Conservation (phyloP, 805 yeast species). For the Allodekkera sacchari region DNA sequence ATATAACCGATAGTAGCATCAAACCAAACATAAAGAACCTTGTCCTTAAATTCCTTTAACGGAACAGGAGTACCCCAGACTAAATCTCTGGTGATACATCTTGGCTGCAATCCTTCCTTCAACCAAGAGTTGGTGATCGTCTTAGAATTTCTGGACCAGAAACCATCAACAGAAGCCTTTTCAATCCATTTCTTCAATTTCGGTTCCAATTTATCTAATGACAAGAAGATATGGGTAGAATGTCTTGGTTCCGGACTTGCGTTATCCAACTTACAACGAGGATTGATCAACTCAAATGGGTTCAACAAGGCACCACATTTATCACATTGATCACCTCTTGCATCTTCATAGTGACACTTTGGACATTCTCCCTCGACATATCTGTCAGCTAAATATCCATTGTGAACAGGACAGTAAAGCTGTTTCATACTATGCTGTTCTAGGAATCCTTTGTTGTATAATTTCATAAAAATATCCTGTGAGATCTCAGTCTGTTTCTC, state of each 20-base stretch:
- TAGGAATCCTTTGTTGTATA: constrained; percentile 67
- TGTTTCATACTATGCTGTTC: constrained; percentile 88
- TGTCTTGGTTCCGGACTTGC: constrained; percentile 72
- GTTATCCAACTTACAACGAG: constrained; percentile 90
- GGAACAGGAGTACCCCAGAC: constrained; percentile 99
- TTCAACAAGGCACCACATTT: constrained; percentile 84
- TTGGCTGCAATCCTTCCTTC: constrained; percentile 83
- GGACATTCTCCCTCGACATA: constrained; percentile 98
- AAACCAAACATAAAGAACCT: constrained; percentile 97
- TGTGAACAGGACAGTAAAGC: constrained; percentile 83
- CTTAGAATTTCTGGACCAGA: constrained; percentile 88
- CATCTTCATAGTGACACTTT: constrained; percentile 89
- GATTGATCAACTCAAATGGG: constrained; percentile 88
- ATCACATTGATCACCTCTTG: constrained; percentile 99
- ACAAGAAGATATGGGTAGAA: constrained; percentile 79
- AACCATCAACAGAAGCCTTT: constrained; percentile 59
- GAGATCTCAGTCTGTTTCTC: constrained; percentile 88
- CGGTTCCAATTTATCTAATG: constrained; percentile 77
- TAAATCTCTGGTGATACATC: constrained; percentile 95
- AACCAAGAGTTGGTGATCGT: constrained; percentile 91
- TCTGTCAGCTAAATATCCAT: constrained; percentile 91
- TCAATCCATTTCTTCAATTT: constrained; percentile 65
- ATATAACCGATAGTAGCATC: constrained; percentile 97
- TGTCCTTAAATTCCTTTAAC: constrained; percentile 70
- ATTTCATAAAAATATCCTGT: constrained; percentile 78